Percentiles rank a stretch among this genome's conserved stretches.
These are phyloP conservation scores for Castanea sativa DNA, from an alignment of 306 rosid genomes.

Conservation along the genomic window DNA sequence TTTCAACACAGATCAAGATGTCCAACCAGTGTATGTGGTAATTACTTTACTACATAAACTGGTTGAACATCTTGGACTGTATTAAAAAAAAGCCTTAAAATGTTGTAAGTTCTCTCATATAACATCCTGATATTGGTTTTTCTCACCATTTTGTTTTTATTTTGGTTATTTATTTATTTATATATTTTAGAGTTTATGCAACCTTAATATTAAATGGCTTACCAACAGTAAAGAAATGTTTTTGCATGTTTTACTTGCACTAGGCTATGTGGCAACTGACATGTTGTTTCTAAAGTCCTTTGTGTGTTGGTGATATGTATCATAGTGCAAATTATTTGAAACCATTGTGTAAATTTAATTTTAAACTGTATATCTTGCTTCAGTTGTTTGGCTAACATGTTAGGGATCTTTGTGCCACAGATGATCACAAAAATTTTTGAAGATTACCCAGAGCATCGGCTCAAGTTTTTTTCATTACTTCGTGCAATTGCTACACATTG, in stretches of 20 bases:
- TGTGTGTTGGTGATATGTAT: no score
- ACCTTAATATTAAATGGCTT: background rate
- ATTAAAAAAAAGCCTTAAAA: background rate
- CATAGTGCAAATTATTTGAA: no score
- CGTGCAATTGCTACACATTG: conserved; percentile 95
- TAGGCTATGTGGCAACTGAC: background rate
- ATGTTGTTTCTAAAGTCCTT: background rate
- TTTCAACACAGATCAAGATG: background rate
- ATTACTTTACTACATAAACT: no score
- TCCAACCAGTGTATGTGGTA: background rate
- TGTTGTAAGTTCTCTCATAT: background rate
- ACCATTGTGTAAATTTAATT: no score
- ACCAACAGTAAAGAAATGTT: background rate
- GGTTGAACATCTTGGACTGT: no score
- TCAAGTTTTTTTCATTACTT: conserved; percentile 91
- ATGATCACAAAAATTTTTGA: conserved; percentile 95
- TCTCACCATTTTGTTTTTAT: background rate
- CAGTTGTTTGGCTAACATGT: conserved; percentile 10
- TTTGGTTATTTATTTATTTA: background rate
- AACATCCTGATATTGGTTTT: background rate
- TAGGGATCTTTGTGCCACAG: conserved; percentile 30
- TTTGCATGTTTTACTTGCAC: background rate
- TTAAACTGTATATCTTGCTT: background rate
- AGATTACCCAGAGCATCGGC: conserved; percentile 98
- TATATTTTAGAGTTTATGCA: background rate